Evolutionary conservation across 2,329 filamentous ascomycete species (phyloP), one percentile per base, ranked within the genome.

Genomic region (Coniosporium tulheliwenetii): DNA sequence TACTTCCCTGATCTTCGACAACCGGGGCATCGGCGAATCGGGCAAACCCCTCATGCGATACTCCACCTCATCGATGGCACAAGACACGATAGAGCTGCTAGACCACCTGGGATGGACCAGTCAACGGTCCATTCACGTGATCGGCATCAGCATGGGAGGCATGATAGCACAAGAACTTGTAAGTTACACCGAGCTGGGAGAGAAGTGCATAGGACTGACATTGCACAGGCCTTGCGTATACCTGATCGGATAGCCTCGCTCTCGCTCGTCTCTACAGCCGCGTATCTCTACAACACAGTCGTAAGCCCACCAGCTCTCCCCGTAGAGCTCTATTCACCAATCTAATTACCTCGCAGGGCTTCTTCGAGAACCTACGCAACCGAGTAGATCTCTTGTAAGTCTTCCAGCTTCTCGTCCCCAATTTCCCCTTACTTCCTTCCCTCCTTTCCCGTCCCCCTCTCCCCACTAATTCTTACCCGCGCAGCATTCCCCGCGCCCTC

Each of bases 151-250:
- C 44, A 82, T 93, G 72, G 85, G 85, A 47, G 85, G 86, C 52
- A 93, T 94, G 86, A 89, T 94, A 51, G 76, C 83, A 2, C 86
- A 93, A 60, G 86, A 94, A 62, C 54, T 94, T 3, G 72, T 69
- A 57, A 52, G 61, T 53, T 41, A 30, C 30, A 15, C 10, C 16
- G 34, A 30, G 30, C 30, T 8, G 30, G 5, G 14, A 37, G 12
- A n/a, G 4, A 33, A 5, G 32, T 13, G 13, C 32, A 10, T 13
- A 14, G 13, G 15, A 30, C 40, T 43, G 9, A 41, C 3, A 3
- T 5, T 12, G 3, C 35, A 14, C 35, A 49, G 61, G 63, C 60
- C 12, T 50, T 59, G 30, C 55, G 65, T n/a, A 63, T 68, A 16
- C 67, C 68, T 1, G 49, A 61, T 3, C 60, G 67, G 10, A 64